Conservation (phyloP, 2,329 filamentous ascomycete species). For the Aspergillus unguis region DNA sequence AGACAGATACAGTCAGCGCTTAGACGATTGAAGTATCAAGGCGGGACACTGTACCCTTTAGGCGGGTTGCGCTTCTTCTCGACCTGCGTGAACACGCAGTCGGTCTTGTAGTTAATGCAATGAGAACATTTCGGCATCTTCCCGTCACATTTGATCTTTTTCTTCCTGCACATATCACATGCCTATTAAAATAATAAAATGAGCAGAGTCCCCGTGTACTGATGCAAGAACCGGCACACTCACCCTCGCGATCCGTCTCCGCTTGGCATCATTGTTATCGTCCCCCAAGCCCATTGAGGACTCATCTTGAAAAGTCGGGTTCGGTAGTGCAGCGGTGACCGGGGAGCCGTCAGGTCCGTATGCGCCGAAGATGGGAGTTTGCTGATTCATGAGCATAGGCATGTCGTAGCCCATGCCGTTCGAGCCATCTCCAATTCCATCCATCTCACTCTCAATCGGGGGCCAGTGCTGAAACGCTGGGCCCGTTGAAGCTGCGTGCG, state of each 20-base stretch:
- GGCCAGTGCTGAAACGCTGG: background rate
- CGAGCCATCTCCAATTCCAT: constrained; percentile 34
- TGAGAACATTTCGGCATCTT: constrained; percentile 93
- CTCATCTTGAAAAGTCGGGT: constrained; percentile 43
- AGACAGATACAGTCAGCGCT: constrained; percentile 16
- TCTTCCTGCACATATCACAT: constrained; percentile 94
- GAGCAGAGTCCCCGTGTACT: background rate
- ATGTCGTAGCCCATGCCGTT: constrained; percentile 44
- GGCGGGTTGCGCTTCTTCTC: constrained; percentile 98
- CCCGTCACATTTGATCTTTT: constrained; percentile 94
- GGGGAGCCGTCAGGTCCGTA: constrained; percentile 61
- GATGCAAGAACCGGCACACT: constrained; percentile 31
- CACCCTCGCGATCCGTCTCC: constrained; percentile 83
- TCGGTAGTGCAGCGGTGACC: constrained; percentile 50
- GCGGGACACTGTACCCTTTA: constrained; percentile 67
- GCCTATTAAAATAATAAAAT: constrained; percentile 53
- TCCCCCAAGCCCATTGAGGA: constrained; percentile 44
- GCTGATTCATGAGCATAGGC: constrained; percentile 58
- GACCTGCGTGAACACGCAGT: constrained; percentile 94
- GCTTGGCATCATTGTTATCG: constrained; percentile 74
- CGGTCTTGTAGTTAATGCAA: constrained; percentile 96
- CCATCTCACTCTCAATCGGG: constrained; percentile 25
- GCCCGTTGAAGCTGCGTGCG: constrained; percentile 3
- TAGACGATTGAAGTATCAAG: constrained; percentile 36
- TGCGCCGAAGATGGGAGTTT: constrained; percentile 66